Conservation (phyloP, 805 yeast genomes). For the Yamadazyma kitorensis region DNA sequence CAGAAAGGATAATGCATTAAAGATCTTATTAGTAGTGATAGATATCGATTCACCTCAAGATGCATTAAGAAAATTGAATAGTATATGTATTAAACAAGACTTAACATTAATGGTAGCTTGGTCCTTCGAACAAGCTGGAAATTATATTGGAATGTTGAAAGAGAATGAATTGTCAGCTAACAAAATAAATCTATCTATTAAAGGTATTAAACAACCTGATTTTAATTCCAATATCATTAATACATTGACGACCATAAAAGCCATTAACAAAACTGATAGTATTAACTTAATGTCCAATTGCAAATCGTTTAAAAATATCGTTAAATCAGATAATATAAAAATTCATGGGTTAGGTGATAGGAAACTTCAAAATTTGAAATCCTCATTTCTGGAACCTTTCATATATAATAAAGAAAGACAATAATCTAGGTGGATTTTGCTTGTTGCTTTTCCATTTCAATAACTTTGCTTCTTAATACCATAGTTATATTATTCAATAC, state of each 20-base stretch:
- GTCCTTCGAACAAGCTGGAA: slow-evolving; percentile 50
- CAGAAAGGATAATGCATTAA: slow-evolving; percentile 38
- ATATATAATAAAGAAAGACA: slow-evolving; percentile 29
- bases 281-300: slow-evolving; percentile 49
- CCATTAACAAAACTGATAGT: slow-evolving; percentile 55
- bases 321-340: slow-evolving; percentile 24
- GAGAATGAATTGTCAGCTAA: slow-evolving; percentile 34
- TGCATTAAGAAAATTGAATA: slow-evolving; percentile 43
- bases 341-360: slow-evolving; percentile 51
- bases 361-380: slow-evolving; percentile 39
- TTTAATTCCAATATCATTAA: slow-evolving; percentile 45
- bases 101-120: slow-evolving; percentile 50
- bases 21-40: slow-evolving; percentile 60
- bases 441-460: slow-evolving; percentile 40
- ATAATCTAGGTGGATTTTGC: not conserved
- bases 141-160: slow-evolving; percentile 37
- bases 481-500: slow-evolving; percentile 60
- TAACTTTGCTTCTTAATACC: slow-evolving; percentile 51
- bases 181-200: slow-evolving; percentile 28
- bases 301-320: slow-evolving; percentile 42
- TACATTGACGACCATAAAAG: slow-evolving; percentile 42
- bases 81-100: slow-evolving; percentile 48
- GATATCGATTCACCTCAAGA: slow-evolving; percentile 62
- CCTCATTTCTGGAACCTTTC: slow-evolving; percentile 49
- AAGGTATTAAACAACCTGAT: slow-evolving; percentile 43